Percentiles rank a stretch among this genome's conserved stretches.
phyloP scores from a whole-genome alignment of 495 filamentous ascomycete genomes.

The Rostrohypoxylon terebratum region DNA sequence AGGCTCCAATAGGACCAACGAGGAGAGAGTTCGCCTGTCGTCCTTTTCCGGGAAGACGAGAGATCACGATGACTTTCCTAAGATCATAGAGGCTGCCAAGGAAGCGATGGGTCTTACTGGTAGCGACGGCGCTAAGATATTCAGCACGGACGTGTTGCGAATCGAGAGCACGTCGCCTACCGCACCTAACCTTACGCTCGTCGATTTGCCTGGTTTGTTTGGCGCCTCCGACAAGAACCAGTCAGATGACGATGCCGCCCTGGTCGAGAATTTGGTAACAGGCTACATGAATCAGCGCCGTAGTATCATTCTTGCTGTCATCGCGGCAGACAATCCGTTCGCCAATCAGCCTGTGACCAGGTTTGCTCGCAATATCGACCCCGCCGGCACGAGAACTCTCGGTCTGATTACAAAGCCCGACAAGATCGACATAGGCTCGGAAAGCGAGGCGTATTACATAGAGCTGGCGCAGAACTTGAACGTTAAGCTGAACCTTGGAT shows the following conservation, averaged over 20 bases:
- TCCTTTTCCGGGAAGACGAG: constrained; percentile 53
- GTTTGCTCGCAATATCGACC: constrained; percentile 56
- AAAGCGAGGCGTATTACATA: constrained; percentile 55
- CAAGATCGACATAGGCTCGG: constrained; percentile 54
- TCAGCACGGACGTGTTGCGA: constrained; percentile 60
- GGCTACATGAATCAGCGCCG: constrained; percentile 60
- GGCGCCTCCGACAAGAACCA: constrained; percentile 58
- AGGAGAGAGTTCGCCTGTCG: constrained; percentile 46
- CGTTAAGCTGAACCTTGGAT: constrained; percentile 60
- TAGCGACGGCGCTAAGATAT: constrained; percentile 43
- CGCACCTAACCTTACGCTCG: constrained; percentile 64
- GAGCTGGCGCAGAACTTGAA: constrained; percentile 60
- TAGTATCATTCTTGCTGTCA: constrained; percentile 65
- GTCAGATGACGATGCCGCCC: constrained; percentile 52
- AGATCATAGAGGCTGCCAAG: constrained; percentile 61
- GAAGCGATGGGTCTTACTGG: constrained; percentile 52
- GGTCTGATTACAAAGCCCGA: constrained; percentile 68
- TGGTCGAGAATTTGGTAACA: constrained; percentile 60
- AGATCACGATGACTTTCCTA: constrained; percentile 49
- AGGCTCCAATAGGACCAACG: constrained; percentile 44
- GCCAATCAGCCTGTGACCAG: constrained; percentile 63
- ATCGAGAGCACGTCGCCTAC: constrained; percentile 65
- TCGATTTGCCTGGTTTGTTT: constrained; percentile 67
- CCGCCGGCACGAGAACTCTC: constrained; percentile 55
- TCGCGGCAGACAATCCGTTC: constrained; percentile 63